Base-by-base conservation (phyloP, 164 flowering plant species). In the Houttuynia cordata region DNA sequence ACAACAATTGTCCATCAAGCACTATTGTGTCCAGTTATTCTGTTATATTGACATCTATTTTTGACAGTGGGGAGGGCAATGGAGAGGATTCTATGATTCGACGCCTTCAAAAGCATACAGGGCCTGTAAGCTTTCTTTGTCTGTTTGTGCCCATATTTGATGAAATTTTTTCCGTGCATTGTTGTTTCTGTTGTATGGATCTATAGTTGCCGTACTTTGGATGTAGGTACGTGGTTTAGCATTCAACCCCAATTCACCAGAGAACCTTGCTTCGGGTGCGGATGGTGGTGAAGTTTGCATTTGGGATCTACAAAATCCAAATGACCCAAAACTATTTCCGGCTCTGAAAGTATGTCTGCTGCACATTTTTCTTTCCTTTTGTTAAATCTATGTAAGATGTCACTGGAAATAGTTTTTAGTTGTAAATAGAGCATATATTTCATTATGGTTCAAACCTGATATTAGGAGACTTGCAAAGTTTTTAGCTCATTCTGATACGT, bases 281-380 rank as follows among this genome's bases (percentile, higher is more conserved):
- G 96, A 86, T 64, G 96, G 83, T 70, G 99, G 99, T 62, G 97
- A 94, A 67, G 80, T 94, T 59, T 84, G 84, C 75, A 88, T 94
- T 19, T 94, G 99, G 99, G 97, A 94, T 82, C 67, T 94, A 63
- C 62, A 86, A 21, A 73, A 73, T 18, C 97, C 97, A 51, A 56
- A 78, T 60, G 85, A 84, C 59, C 96, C 97, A 55, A 64, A 76
- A 50, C 91, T 77, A 72, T 87, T 75, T 64, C 97, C 96, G 51
- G 75, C 88, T 47, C 88, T 94, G 22, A 88, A 75, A 93, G 99
- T 85, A 70, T 57, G 67, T 59, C 19, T 47, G 4, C 24, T 45
- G 21, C 39, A 8, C 18, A 17, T 12, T 57, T 18, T 7, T 1
- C 34, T 30, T n/a, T 17, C 20, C 21, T 57, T 24, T 57, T 30